A percentile compares a stretch with the other conserved stretches of the same genome.
Evolutionary conservation across 2,329 filamentous ascomycete genomes (phyloP).

Genomic region (Venturia asperata): DNA sequence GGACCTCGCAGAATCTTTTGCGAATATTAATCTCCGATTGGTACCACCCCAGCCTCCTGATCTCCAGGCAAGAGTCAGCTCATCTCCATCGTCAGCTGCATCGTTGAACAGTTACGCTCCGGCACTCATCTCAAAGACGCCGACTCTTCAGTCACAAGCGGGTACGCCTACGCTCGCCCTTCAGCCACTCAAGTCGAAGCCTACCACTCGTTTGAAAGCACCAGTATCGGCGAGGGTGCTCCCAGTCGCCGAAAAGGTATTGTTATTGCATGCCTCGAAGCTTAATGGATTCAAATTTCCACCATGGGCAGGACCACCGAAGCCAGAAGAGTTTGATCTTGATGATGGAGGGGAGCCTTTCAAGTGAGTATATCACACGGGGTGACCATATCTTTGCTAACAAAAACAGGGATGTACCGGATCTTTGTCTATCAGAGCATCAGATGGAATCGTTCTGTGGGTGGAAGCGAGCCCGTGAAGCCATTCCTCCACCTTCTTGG

Average conservation of each 20-base stretch:
- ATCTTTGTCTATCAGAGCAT: conserved; percentile 64
- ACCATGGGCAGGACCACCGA: conserved; percentile 66
- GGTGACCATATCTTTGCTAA: background rate
- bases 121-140: background rate
- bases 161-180: background rate
- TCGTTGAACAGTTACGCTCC: background rate
- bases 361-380: conserved; percentile 45
- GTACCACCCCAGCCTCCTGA: background rate
- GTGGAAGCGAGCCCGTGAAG: conserved; percentile 72
- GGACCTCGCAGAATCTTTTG: background rate
- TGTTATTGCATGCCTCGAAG: conserved; percentile 68
- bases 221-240: conserved; percentile 53
- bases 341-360: conserved; percentile 49
- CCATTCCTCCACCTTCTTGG: conserved; percentile 46
- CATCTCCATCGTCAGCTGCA: background rate
- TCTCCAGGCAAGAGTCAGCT: background rate
- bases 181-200: background rate
- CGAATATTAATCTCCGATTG: background rate
- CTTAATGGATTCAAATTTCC: conserved; percentile 79
- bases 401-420: conserved; percentile 56
- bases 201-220: conserved; percentile 25
- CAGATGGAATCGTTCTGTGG: conserved; percentile 71
- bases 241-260: conserved; percentile 64
- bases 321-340: conserved; percentile 54
- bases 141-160: background rate